A percentile compares a stretch with the other conserved stretches of the same genome.
Conservation (phyloP, 139 green algal genomes). For the Coccomyxa sp. region DNA sequence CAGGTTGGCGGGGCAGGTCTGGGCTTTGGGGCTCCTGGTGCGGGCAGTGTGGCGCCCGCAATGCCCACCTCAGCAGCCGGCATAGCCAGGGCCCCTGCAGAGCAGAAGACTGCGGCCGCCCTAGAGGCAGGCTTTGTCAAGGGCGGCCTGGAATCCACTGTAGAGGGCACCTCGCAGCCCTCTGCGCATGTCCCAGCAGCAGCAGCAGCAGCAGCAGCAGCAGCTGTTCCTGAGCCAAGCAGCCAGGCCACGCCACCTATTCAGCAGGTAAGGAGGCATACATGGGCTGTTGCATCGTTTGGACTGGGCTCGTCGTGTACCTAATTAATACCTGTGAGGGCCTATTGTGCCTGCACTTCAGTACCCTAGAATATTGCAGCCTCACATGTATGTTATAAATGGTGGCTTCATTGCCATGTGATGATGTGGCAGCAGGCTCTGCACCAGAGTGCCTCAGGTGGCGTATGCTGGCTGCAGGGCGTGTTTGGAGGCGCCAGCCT, state of each 20-base stretch:
- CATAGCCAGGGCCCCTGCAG: not conserved
- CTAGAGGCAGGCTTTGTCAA: slow-evolving; percentile 17
- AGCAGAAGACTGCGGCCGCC: not conserved
- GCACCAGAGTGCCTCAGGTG: slow-evolving; percentile 6
- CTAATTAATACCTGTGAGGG: not conserved
- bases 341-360: not conserved
- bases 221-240: slow-evolving; percentile 6
- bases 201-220: slow-evolving; percentile 13
- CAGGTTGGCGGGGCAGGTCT: slow-evolving; percentile 62
- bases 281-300: not conserved
- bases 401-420: not conserved
- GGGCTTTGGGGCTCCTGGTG: slow-evolving; percentile 50
- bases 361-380: not conserved
- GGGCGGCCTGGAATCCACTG: slow-evolving; percentile 18
- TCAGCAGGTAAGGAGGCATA: slow-evolving; percentile 8
- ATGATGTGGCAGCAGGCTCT: slow-evolving; percentile 7
- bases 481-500: slow-evolving; percentile 19
- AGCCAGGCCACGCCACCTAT: no score
- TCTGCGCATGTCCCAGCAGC: not conserved
- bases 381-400: not conserved
- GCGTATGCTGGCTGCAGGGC: not conserved
- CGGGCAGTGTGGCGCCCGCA: not conserved
- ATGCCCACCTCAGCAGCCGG: slow-evolving; percentile 1
- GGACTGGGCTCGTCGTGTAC: not conserved
- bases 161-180: slow-evolving; percentile 10